Evolutionary conservation across 208 protist genomes (phyloP).

Genomic region (Wallacemonas sp.): DNA sequence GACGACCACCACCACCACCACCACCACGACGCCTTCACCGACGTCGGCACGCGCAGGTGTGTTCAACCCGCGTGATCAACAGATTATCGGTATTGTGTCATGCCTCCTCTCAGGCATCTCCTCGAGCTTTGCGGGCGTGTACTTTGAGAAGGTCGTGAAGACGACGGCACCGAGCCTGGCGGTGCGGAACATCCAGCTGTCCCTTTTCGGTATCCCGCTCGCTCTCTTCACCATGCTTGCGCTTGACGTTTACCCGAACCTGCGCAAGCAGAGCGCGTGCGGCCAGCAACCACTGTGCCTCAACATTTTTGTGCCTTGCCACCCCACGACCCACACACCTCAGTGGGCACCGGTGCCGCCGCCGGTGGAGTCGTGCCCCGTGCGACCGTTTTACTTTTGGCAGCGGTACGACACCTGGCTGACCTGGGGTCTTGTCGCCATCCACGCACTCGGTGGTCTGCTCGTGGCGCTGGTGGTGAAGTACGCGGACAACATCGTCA

Average conservation of each 20-base stretch:
- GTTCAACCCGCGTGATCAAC: background rate
- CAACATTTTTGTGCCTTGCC: conserved; percentile 26
- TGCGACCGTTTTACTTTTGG: conserved; percentile 62
- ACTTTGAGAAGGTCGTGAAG: conserved; percentile 86
- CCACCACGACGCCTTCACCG: background rate
- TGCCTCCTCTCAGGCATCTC: conserved; percentile 65
- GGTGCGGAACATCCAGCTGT: conserved; percentile 82
- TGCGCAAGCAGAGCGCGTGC: conserved; percentile 13
- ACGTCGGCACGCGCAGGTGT: background rate
- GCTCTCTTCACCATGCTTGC: conserved; percentile 55
- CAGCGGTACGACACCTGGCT: conserved; percentile 47
- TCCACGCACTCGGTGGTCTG: conserved; percentile 79
- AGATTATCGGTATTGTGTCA: conserved; percentile 43
- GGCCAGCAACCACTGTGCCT: conserved; percentile 18
- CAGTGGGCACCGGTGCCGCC: background rate
- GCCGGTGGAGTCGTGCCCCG: conserved; percentile 13
- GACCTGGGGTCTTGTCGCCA: conserved; percentile 59
- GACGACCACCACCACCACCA: background rate
- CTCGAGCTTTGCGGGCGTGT: conserved; percentile 80
- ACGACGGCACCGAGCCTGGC: conserved; percentile 62
- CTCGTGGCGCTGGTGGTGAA: conserved; percentile 78
- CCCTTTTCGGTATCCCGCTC: conserved; percentile 70
- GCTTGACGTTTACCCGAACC: conserved; percentile 53
- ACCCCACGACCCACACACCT: background rate
- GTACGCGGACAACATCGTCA: conserved; percentile 89